phyloP scores from a whole-genome alignment of 106 monocot species.

The Ottelia alismoides region DNA sequence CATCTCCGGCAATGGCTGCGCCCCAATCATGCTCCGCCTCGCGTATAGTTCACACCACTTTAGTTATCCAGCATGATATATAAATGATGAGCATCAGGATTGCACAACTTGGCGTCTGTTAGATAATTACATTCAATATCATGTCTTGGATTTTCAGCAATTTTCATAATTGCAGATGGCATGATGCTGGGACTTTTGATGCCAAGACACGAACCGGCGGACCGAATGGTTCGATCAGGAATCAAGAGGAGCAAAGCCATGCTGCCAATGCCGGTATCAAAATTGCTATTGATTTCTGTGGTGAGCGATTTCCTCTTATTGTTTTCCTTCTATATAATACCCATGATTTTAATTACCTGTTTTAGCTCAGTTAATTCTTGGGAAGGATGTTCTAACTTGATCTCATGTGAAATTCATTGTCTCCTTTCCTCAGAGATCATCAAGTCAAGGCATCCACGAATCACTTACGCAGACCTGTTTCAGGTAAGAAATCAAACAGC shows the following conservation, averaged over 20 bases:
- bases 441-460: constrained; percentile 65
- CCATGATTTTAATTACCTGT: background rate
- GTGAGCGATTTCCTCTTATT: constrained; percentile 2
- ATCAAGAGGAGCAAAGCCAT: constrained; percentile 15
- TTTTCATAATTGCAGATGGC: too few relatives aligned
- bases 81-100: too few relatives aligned
- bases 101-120: too few relatives aligned
- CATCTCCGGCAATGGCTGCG: constrained; percentile 80
- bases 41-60: too few relatives aligned
- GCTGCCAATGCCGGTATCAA: constrained; percentile 21
- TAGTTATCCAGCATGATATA: too few relatives aligned
- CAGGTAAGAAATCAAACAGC: constrained; percentile 57
- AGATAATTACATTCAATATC: too few relatives aligned
- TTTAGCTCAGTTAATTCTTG: too few relatives aligned
- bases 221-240: constrained; percentile 22
- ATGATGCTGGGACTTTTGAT: constrained; percentile 26
- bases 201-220: constrained; percentile 20
- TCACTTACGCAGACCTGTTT: constrained; percentile 94
- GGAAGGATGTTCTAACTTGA: too few relatives aligned
- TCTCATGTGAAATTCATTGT: too few relatives aligned
- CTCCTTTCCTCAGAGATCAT: constrained; percentile 45
- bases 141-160: too few relatives aligned
- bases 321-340: background rate
- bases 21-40: constrained; percentile 57
- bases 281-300: constrained; percentile 18